These are phyloP conservation scores for Babesia ovata DNA, from an alignment of 169 alveolate species.

Conservation along the genomic window DNA sequence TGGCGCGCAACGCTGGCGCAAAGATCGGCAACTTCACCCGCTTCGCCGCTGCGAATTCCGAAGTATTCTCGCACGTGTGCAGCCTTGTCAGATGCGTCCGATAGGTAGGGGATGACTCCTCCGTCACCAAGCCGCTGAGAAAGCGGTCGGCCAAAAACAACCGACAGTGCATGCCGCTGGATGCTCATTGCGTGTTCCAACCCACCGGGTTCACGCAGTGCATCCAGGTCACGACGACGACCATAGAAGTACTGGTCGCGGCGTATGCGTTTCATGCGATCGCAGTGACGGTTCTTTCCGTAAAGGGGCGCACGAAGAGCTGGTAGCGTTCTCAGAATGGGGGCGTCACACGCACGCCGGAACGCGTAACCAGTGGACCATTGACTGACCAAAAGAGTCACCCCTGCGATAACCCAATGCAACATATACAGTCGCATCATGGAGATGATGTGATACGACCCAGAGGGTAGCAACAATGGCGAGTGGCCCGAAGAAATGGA, in stretches of 20 bases:
- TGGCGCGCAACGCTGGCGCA: slow-evolving; percentile 9
- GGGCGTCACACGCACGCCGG: background rate
- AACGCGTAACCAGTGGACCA: background rate
- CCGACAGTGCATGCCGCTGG: slow-evolving; percentile 1
- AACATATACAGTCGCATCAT: background rate
- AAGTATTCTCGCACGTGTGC: slow-evolving; percentile 34
- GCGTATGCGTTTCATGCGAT: slow-evolving; percentile 21
- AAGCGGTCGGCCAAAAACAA: slow-evolving; percentile 44
- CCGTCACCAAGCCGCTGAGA: slow-evolving; percentile 68
- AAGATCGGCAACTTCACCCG: slow-evolving; percentile 7
- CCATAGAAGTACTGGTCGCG: slow-evolving; percentile 35
- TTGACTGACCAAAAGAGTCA: background rate
- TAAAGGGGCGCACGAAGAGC: slow-evolving; percentile 10
- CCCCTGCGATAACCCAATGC: background rate
- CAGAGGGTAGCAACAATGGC: too few relatives aligned
- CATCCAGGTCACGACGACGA: slow-evolving; percentile 20
- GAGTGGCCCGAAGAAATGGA: too few relatives aligned
- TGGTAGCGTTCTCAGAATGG: background rate
- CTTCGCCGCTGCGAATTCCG: background rate
- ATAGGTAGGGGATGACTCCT: slow-evolving; percentile 44
- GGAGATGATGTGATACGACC: background rate
- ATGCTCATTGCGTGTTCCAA: slow-evolving; percentile 4
- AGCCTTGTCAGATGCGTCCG: slow-evolving; percentile 4
- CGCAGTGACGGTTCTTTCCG: slow-evolving; percentile 42
- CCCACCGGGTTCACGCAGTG: background rate